These are phyloP conservation scores for Plasmopara viticola DNA, from an alignment of 352 stramenopile species.

Conservation along the genomic window DNA sequence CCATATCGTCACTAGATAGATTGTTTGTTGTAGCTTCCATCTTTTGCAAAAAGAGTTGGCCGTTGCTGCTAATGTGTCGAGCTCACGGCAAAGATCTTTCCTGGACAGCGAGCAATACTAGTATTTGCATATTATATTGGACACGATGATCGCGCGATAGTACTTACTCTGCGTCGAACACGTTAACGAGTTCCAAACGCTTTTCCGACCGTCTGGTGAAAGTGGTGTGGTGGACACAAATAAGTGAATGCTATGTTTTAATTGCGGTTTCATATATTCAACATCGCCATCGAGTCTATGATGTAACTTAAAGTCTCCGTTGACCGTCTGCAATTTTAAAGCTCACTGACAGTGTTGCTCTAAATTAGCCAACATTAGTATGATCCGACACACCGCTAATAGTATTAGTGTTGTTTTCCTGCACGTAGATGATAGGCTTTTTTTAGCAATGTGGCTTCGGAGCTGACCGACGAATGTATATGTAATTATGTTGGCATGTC, in stretches of 20 bases:
- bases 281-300: too few relatives aligned
- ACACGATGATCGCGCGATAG: not conserved
- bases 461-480: too few relatives aligned
- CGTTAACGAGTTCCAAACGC: conserved; percentile 8
- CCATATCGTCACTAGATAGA: conserved; percentile 19
- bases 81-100: not conserved
- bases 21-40: conserved; percentile 20
- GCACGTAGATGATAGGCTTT: too few relatives aligned
- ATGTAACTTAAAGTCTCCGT: too few relatives aligned
- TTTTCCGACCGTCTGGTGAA: conserved; percentile 9
- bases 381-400: too few relatives aligned
- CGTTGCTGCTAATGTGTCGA: conserved; percentile 15
- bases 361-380: too few relatives aligned
- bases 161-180: not conserved
- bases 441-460: too few relatives aligned
- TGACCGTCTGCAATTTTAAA: too few relatives aligned
- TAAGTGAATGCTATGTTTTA: not conserved
- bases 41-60: not conserved
- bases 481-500: too few relatives aligned
- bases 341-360: too few relatives aligned
- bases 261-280: too few relatives aligned
- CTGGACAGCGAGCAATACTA: not conserved
- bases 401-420: too few relatives aligned
- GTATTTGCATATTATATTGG: not conserved
- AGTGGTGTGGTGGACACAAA: conserved; percentile 7